These are phyloP conservation scores for Fusarium albosuccineum DNA, from an alignment of 2,329 filamentous ascomycete genomes.

Conservation along the genomic window DNA sequence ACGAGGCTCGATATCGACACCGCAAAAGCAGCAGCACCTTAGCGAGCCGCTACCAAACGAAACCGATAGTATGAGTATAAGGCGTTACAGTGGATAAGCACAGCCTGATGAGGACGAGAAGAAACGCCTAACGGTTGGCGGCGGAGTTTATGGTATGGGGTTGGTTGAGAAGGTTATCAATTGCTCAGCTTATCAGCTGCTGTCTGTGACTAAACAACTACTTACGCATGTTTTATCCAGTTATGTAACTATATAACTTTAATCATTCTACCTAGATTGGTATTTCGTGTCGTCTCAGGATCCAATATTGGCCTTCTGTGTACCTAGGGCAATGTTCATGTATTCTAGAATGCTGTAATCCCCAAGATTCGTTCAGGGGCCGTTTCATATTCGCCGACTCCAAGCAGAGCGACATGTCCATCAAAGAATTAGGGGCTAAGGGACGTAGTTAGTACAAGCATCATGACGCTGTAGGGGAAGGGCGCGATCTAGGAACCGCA, in stretches of 20 bases:
- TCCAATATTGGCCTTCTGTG: neutral
- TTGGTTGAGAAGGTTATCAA: constrained; percentile 1
- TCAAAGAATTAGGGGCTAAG: constrained; percentile 8
- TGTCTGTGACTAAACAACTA: constrained; percentile 8
- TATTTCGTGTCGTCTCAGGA: neutral
- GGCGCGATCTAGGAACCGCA: neutral
- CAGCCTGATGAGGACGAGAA: neutral
- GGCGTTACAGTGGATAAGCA: neutral
- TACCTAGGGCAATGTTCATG: neutral
- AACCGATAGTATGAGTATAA: neutral
- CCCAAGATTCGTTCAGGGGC: neutral
- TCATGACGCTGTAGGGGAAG: constrained; percentile 6
- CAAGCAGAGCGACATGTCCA: neutral
- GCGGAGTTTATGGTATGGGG: constrained; percentile 5
- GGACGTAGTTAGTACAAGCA: constrained; percentile 21
- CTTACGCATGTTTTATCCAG: constrained; percentile 15
- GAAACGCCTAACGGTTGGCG: no score
- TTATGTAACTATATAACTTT: constrained; percentile 3
- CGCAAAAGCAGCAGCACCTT: neutral
- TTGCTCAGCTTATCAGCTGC: neutral
- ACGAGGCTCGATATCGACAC: neutral
- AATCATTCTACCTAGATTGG: neutral
- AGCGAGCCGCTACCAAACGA: neutral
- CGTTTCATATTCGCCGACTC: neutral
- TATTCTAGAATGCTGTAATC: neutral